Evolutionary conservation across 768 basidiomycete species (phyloP).

Genomic region (Boletus fagicola): DNA sequence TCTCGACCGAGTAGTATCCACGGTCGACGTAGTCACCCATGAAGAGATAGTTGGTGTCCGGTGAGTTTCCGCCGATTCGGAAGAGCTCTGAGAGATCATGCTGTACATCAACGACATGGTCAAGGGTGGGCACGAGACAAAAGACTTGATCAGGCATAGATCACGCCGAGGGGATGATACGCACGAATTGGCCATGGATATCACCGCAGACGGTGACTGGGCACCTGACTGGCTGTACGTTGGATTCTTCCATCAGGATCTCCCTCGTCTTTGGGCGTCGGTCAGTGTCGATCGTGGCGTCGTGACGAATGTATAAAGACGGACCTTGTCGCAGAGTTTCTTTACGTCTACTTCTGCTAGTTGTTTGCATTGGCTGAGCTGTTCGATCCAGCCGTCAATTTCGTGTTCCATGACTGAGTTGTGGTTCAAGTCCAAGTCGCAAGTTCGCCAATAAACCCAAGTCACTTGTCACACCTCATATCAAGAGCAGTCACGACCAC

Average conservation of each 20-base stretch:
- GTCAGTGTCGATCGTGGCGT: constrained; percentile 17
- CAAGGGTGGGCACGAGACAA: constrained; percentile 10
- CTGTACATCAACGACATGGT: constrained; percentile 42
- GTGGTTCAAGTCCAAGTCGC: constrained; percentile 25
- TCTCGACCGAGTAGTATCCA: constrained; percentile 99
- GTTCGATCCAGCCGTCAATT: constrained; percentile 96
- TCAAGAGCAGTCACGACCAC: constrained; percentile 23
- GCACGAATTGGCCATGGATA: constrained; percentile 99
- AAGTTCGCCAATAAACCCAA: constrained; percentile 12
- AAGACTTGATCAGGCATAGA: constrained; percentile 25
- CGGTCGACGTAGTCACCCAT: constrained; percentile 99
- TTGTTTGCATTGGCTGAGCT: constrained; percentile 96
- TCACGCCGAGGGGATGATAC: constrained; percentile 39
- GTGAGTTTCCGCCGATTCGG: constrained; percentile 97
- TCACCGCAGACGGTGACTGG: constrained; percentile 99
- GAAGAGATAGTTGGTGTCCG: constrained; percentile 99
- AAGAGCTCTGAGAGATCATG: constrained; percentile 99
- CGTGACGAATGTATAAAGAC: not conserved
- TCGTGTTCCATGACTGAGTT: constrained; percentile 53
- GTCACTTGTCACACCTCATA: constrained; percentile 31
- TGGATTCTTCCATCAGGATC: constrained; percentile 98
- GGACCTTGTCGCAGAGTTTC: constrained; percentile 97
- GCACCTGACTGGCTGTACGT: constrained; percentile 97
- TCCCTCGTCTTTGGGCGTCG: constrained; percentile 75
- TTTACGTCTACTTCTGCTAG: constrained; percentile 94